Base-by-base conservation (phyloP, 805 yeast genomes). In the Saccharomycopsis amapae region DNA sequence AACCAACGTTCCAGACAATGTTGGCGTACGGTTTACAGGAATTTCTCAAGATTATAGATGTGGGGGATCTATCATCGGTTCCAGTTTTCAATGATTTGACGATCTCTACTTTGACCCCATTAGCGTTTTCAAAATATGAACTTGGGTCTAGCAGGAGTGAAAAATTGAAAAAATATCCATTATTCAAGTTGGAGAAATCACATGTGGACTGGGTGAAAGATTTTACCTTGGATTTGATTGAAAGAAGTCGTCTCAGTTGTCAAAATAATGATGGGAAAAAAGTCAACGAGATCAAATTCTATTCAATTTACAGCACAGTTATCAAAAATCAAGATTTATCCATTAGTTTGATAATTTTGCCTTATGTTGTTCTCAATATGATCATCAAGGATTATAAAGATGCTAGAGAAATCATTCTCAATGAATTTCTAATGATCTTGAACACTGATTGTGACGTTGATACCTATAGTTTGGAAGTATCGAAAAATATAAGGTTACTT, bases 21-120 rank as follows among this genome's bases (percentile, higher is more conserved):
- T 71, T 88, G 30, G 96, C 96, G 0, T 83, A 76, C 61, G 83
- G 90, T 0, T 85, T 93, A 76, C 99, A 93, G 60, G 93, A 87
- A 52, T 79, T 81, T 40, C 63, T 93, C 42, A 78, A 78, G 52
- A 72, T 78, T 13, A 70, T 87, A 58, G 48, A 37, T 15, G 28
- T 44, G 9, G 32, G 25, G 7, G 65, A 66, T 42, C 56, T 65
- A 1, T 51, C 57, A 6, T 54, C 61, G 5, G 59, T 68, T 57
- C 61, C 63, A 41, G 42, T 63, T 2, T 47, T 87, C 47, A 75
- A 76, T 49, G 82, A 77, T 32, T 68, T 79, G 25, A 74, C 95
- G 1, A 78, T 75, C 55, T 75, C 88, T 0, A 84, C 93, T 0
- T 65, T 89, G 46, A 75, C 75, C 3, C 96, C 97, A 0, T 69